Base-by-base conservation (phyloP, 2,329 filamentous ascomycete species). In the Aspergillus bombycis region DNA sequence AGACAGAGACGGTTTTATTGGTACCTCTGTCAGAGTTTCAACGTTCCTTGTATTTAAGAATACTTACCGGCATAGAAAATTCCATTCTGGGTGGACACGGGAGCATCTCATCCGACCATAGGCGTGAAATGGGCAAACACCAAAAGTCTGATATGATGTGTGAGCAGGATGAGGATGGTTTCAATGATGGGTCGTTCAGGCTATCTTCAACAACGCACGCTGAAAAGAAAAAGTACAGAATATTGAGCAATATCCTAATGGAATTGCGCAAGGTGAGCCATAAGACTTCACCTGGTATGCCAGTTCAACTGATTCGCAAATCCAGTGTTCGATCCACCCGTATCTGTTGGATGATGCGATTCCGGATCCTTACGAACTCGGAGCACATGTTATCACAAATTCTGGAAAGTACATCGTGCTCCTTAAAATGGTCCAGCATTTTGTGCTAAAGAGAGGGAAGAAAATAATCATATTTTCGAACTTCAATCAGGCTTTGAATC, bases 21-120 rank as follows among this genome's bases (percentile, higher is more conserved):
- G 82, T 88, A 0, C 86, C 86, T 0, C 72, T 89, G 0, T 86
- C 85, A 0, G 84, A 85, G 0, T 82, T 87, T 77, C 86, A 89
- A 67, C 76, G 82, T 2, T 84, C 84, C 45, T 87, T 85, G 83
- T 89, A 89, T 60, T 82, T 81, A 4, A 78, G 84, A 30, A 79
- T 88, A 6, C 77, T 89, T 11, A 88, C 86, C 0, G 83, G 83
- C 19, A 78, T 83, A 0, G 84, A 85, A 46, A 79, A 83, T 55
- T 77, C 75, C 1, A 78, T 85, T 52, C 73, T 88, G 0, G 80
- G 57, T 8, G 32, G 32, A 54, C 7, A 28, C 23, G 60, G n/a
- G 11, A 26, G 50, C 36, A 26, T 23, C 11, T 14, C 32, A 26
- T 21, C 3, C 19, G n/a, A 38, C 4, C 19, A 8, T 8, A 36